Percentiles rank a stretch among this genome's conserved stretches.
Evolutionary conservation across 768 basidiomycete genomes (phyloP).

Genomic region (Lepiota brunneoincarnata): DNA sequence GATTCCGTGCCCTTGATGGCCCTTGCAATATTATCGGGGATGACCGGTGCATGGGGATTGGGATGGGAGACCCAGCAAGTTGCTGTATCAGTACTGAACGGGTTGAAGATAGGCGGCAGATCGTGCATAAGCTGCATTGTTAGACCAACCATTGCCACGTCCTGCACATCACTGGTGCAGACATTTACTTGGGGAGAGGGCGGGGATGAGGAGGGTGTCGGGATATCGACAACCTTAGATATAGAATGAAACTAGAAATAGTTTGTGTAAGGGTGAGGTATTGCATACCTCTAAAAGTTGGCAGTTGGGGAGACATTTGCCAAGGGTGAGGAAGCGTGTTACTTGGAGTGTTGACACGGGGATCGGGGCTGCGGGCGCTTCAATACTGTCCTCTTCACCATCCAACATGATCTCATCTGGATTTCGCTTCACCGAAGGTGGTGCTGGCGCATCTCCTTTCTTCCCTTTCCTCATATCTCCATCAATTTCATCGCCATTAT

Average conservation of each 20-base stretch:
- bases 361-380: constrained; percentile 20
- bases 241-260: not conserved
- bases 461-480: constrained; percentile 2
- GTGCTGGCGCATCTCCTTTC: not conserved
- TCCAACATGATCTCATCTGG: constrained; percentile 50
- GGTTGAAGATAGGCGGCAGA: too few relatives aligned
- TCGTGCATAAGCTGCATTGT: too few relatives aligned
- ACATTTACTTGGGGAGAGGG: too few relatives aligned
- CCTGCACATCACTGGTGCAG: too few relatives aligned
- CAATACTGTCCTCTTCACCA: constrained; percentile 43
- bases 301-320: constrained; percentile 78
- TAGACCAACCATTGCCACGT: too few relatives aligned
- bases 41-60: too few relatives aligned
- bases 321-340: constrained; percentile 85
- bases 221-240: too few relatives aligned
- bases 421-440: constrained; percentile 20
- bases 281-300: constrained; percentile 73
- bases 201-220: too few relatives aligned
- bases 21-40: not conserved
- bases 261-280: not conserved
- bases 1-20: not conserved
- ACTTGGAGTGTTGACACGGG: constrained; percentile 23
- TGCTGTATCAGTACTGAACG: too few relatives aligned
- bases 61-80: too few relatives aligned
- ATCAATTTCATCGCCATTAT: constrained; percentile 33